Evolutionary conservation across 768 basidiomycete genomes (phyloP).

Genomic region (Boletus sp.): DNA sequence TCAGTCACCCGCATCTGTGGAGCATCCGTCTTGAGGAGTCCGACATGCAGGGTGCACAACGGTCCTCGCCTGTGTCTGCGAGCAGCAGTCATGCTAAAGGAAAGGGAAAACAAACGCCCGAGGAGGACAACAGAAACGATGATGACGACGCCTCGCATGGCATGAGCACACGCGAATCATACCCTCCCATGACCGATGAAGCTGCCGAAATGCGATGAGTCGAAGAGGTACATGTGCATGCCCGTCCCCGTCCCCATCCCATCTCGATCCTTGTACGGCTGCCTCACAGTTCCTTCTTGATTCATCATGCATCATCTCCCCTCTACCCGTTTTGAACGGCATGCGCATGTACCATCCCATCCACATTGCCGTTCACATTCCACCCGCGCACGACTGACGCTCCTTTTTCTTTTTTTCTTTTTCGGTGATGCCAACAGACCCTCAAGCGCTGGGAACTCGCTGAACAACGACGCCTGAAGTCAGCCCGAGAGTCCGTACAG

Average conservation of each 20-base stretch:
- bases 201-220: constrained; percentile 66
- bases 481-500: constrained; percentile 56
- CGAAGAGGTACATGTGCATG: constrained; percentile 57
- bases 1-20: constrained; percentile 38
- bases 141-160: constrained; percentile 21
- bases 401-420: not conserved
- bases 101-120: constrained; percentile 34
- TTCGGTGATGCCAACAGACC: constrained; percentile 45
- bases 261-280: not conserved
- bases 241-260: too few relatives aligned
- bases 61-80: constrained; percentile 9
- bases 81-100: constrained; percentile 13
- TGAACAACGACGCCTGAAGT: constrained; percentile 73
- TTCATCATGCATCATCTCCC: too few relatives aligned
- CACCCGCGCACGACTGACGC: constrained; percentile 1
- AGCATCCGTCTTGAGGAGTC: constrained; percentile 28
- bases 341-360: not conserved
- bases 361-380: not conserved
- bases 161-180: constrained; percentile 32
- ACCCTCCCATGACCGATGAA: constrained; percentile 69
- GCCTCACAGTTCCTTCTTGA: not conserved
- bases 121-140: too few relatives aligned
- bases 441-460: constrained; percentile 75
- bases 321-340: not conserved
- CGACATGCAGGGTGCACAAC: constrained; percentile 22